Conservation (phyloP, 2,329 filamentous ascomycete species). For the Capronia coronata region DNA sequence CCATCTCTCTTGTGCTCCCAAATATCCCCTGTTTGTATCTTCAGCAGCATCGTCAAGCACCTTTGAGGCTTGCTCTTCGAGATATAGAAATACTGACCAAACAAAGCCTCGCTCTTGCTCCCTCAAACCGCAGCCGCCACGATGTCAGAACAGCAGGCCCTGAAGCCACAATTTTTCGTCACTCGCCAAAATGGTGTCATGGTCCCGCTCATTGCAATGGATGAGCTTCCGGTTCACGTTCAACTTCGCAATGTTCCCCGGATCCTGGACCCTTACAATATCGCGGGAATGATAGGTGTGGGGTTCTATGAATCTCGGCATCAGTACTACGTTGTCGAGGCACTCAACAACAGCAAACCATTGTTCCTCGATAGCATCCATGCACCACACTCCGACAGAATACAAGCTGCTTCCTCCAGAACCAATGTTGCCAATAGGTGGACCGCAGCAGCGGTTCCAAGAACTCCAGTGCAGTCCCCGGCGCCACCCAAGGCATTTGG, state of each 20-base stretch:
- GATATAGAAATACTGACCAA: constrained; percentile 4
- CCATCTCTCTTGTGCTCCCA: no score
- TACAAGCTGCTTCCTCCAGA: background rate
- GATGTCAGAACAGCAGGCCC: constrained; percentile 16
- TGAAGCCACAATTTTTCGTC: constrained; percentile 40
- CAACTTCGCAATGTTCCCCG: constrained; percentile 36
- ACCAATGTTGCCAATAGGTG: background rate
- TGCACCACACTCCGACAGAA: background rate
- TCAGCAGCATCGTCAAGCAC: background rate
- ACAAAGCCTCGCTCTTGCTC: background rate
- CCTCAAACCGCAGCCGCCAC: background rate
- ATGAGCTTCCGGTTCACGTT: constrained; percentile 39
- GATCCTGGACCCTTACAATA: constrained; percentile 34
- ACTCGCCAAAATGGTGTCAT: constrained; percentile 38
- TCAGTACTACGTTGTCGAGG: constrained; percentile 34
- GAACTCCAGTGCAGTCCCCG: background rate
- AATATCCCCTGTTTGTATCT: background rate
- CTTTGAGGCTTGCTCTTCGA: background rate
- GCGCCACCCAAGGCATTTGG: background rate
- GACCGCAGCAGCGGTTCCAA: background rate
- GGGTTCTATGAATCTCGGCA: constrained; percentile 33
- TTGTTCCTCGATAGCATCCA: constrained; percentile 18
- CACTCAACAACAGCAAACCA: constrained; percentile 33
- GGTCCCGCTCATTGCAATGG: constrained; percentile 41
- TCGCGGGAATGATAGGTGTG: constrained; percentile 40